Evolutionary conservation across 305 asterid species (phyloP), one percentile per base, ranked within the genome.

Genomic region (Ilex paraguariensis): DNA sequence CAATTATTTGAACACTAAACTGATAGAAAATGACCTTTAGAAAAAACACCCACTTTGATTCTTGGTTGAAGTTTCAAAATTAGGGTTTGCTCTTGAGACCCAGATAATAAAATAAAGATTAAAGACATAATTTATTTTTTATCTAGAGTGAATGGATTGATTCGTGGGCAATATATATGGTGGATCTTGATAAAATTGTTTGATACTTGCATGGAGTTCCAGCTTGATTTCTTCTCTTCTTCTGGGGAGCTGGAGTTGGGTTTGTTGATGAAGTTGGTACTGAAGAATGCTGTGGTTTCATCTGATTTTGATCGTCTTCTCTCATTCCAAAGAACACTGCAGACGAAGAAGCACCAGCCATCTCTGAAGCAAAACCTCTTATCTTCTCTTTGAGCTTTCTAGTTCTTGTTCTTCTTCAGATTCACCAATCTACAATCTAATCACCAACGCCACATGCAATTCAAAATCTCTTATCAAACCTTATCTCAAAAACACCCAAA

Each of bases 141-240:
- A 10, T 10, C 12, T 42, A 11, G 12, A n/a, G 6, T 50, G 0
- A n/a, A 50, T 7, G 54, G 7, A n/a, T 55, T 14, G n/a, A 61
- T 40, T 8, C 62, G 62, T 62, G 73, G 73, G 73, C 1, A 42
- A 42, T 42, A 42, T 42, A 42, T 42, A 42, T 46, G 15, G 13
- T 46, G 15, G 52, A 46, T 46, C 15, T 46, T 8, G 10, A 52
- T 14, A 52, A 16, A 52, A 52, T 8, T 52, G 31, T 53, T 53
- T 31, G 82, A 50, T 54, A 87, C 95, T 84, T 82, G 85, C 97
- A 81, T 77, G 97, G 90, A 58, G 81, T 87, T 62, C 97, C 97
- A 3, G 97, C 81, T 65, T 87, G 97, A 66, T 92, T 73, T 53
- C 82, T 71, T 28, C 71, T 75, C 76, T 83, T 89, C 13, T 66